Percentiles rank a stretch among this genome's conserved stretches.
phyloP scores from a whole-genome alignment of 495 filamentous ascomycete species.

The Hypoxylon fragiforme region DNA sequence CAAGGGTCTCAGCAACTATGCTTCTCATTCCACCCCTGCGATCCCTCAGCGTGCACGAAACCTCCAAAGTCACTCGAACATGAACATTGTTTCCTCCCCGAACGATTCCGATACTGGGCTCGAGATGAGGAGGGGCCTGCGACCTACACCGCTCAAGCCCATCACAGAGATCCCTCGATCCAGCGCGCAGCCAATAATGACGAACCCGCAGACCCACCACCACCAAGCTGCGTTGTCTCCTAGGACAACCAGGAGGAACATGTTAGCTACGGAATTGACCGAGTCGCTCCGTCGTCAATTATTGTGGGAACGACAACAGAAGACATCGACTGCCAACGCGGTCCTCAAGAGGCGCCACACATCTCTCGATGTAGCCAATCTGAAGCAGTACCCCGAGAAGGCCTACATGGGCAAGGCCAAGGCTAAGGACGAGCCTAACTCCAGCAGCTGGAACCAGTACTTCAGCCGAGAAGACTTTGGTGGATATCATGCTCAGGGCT shows the following conservation, averaged over 20 bases:
- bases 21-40: constrained; percentile 79
- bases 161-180: constrained; percentile 74
- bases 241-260: constrained; percentile 90
- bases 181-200: constrained; percentile 76
- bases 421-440: constrained; percentile 43
- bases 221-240: constrained; percentile 76
- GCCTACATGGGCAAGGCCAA: constrained; percentile 50
- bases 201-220: constrained; percentile 66
- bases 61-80: constrained; percentile 71
- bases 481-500: constrained; percentile 58
- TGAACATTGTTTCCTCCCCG: constrained; percentile 73
- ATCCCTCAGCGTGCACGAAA: constrained; percentile 74
- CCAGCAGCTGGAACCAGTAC: constrained; percentile 57
- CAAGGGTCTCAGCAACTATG: constrained; percentile 63
- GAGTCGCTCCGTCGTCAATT: constrained; percentile 55
- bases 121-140: constrained; percentile 62
- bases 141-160: constrained; percentile 50
- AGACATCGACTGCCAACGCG: constrained; percentile 83
- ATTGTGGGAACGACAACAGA: constrained; percentile 57
- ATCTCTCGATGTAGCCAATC: constrained; percentile 81
- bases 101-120: constrained; percentile 65
- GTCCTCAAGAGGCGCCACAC: constrained; percentile 91
- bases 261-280: constrained; percentile 88
- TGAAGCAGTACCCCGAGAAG: constrained; percentile 72
- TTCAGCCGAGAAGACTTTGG: constrained; percentile 50